These are phyloP conservation scores for Mycena pura DNA, from an alignment of 768 basidiomycete species.

Conservation along the genomic window DNA sequence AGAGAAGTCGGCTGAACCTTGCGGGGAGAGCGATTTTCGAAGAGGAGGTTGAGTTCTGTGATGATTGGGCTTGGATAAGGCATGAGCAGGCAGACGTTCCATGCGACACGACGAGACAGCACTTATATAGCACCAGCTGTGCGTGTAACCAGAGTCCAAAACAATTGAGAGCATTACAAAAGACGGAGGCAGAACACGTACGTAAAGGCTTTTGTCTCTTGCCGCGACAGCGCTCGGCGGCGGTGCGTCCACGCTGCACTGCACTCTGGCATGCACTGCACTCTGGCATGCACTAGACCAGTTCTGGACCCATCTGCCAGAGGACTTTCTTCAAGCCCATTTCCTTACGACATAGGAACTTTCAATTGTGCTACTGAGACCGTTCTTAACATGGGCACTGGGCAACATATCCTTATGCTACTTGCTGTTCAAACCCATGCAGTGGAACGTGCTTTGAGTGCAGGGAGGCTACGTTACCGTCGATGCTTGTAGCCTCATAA, in stretches of 20 bases:
- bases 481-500: slow-evolving; percentile 18
- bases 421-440: neutral
- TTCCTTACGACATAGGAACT: too few relatives aligned
- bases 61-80: slow-evolving; percentile 19
- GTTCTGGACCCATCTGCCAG: neutral
- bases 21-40: slow-evolving; percentile 17
- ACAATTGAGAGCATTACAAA: slow-evolving; percentile 19
- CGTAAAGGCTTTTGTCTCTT: neutral
- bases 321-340: slow-evolving; percentile 9
- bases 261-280: neutral
- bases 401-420: neutral
- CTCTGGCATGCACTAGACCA: neutral
- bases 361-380: too few relatives aligned
- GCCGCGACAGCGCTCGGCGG: too few relatives aligned
- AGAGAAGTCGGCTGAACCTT: neutral
- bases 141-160: neutral
- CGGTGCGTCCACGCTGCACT: neutral
- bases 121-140: slow-evolving; percentile 9
- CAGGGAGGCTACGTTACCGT: slow-evolving; percentile 23
- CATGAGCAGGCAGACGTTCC: slow-evolving; percentile 9
- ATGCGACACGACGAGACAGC: neutral
- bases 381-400: too few relatives aligned
- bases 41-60: slow-evolving; percentile 23
- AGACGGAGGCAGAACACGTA: neutral
- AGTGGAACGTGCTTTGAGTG: neutral